Conservation (phyloP, 148 eudicot species). For the Diospyros lotus region DNA sequence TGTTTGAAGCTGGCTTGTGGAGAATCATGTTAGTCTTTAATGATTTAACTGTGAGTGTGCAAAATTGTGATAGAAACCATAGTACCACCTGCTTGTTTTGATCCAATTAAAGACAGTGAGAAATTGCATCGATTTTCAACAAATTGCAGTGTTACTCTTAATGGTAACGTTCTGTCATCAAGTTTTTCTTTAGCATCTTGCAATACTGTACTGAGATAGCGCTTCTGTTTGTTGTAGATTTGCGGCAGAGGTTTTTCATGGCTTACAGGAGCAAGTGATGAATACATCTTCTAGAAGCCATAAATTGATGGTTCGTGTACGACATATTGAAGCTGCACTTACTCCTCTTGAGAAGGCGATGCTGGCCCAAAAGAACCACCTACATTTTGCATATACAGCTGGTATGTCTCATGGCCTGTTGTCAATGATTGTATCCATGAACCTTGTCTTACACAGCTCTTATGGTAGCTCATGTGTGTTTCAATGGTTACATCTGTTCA, state of each 20-base stretch:
- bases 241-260: conserved; percentile 88
- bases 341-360: conserved; percentile 83
- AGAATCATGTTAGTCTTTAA: not conserved
- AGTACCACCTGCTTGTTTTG: conserved; percentile 4
- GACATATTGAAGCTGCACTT: conserved; percentile 62
- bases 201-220: conserved; percentile 14
- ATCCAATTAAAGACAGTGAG: not conserved
- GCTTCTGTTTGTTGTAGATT: conserved; percentile 44
- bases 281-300: conserved; percentile 77
- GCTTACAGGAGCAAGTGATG: conserved; percentile 79
- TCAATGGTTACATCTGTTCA: too few species aligned
- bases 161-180: not conserved
- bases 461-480: too few species aligned
- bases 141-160: not conserved
- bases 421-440: not conserved
- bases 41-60: not conserved
- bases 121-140: not conserved
- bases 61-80: too few species aligned
- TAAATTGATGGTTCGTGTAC: conserved; percentile 72
- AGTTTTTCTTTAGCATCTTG: not conserved
- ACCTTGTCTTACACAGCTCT: too few species aligned
- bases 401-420: conserved; percentile 44
- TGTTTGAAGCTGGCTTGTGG: not conserved
- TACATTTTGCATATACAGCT: conserved; percentile 85
- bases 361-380: conserved; percentile 79